A percentile compares a stretch with the other conserved stretches of the same genome.
Conservation (phyloP, 1,139 yeast genomes). For the Debaryomycetaceae sp. region DNA sequence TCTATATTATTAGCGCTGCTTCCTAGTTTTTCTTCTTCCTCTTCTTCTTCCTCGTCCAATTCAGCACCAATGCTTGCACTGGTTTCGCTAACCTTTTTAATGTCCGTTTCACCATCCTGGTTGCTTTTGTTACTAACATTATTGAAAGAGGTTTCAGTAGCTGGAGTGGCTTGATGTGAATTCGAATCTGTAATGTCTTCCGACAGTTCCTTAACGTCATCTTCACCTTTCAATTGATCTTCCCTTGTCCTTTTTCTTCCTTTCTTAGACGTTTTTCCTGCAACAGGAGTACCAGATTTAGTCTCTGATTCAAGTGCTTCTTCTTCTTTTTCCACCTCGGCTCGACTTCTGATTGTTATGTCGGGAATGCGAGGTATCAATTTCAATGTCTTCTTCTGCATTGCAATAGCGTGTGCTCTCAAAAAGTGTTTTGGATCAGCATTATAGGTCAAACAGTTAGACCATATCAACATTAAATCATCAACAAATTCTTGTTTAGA, state of each 20-base stretch:
- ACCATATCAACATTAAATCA: conserved; percentile 93
- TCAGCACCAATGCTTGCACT: conserved; percentile 13
- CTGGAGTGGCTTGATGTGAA: conserved; percentile 9
- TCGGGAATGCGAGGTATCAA: conserved; percentile 86
- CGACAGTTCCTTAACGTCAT: conserved; percentile 13
- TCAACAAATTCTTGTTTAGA: conserved; percentile 88
- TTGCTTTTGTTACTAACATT: conserved; percentile 7
- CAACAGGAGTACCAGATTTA: conserved; percentile 29
- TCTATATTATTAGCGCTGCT: conserved; percentile 23
- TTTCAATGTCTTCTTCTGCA: conserved; percentile 83
- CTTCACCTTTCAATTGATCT: conserved; percentile 33
- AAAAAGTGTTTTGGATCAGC: conserved; percentile 93
- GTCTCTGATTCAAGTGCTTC: conserved; percentile 25
- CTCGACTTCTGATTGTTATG: conserved; percentile 71
- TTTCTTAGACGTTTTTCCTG: conserved; percentile 38
- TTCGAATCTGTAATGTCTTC: conserved; percentile 9
- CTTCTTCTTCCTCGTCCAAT: conserved; percentile 21
- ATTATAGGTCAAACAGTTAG: conserved; percentile 86
- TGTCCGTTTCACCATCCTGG: conserved; percentile 3
- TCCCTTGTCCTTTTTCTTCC: conserved; percentile 43
- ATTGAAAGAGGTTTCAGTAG: conserved; percentile 3
- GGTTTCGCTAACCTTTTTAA: conserved; percentile 18
- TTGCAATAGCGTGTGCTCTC: conserved; percentile 89
- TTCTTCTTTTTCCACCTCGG: conserved; percentile 83
- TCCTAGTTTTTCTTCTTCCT: conserved; percentile 21